Percentiles rank a stretch among this genome's conserved stretches.
These are phyloP conservation scores for Colletotrichum spinosum DNA, from an alignment of 2,329 filamentous ascomycete species.

Conservation along the genomic window DNA sequence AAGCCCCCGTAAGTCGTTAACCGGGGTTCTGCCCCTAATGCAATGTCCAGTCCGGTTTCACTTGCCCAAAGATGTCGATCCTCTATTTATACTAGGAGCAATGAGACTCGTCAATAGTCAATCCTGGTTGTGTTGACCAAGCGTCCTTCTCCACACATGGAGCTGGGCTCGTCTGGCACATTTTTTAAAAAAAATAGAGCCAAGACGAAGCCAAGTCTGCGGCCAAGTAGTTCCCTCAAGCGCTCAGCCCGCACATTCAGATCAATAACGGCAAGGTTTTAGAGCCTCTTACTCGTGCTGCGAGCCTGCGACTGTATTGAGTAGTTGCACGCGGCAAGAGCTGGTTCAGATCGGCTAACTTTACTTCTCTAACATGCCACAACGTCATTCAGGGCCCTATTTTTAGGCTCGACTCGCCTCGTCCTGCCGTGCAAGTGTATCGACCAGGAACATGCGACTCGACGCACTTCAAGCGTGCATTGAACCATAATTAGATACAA, in stretches of 20 bases:
- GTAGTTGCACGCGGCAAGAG: slow-evolving; percentile 23
- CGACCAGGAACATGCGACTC: slow-evolving; percentile 33
- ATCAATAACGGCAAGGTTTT: slow-evolving; percentile 28
- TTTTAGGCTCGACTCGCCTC: slow-evolving; percentile 34
- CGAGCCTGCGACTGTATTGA: slow-evolving; percentile 22
- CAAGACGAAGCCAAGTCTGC: slow-evolving; percentile 17
- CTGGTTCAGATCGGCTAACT: slow-evolving; percentile 33
- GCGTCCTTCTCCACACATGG: too few species aligned
- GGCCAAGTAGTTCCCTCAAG: slow-evolving; percentile 11
- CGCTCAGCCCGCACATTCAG: slow-evolving; percentile 17
- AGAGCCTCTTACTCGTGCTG: slow-evolving; percentile 25
- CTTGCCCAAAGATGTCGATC: background rate
- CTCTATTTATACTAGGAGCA: too few species aligned
- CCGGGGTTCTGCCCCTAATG: slow-evolving; percentile 25
- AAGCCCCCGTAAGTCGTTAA: slow-evolving; percentile 35
- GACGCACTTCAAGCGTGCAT: slow-evolving; percentile 32
- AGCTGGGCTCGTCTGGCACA: background rate
- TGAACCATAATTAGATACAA: slow-evolving; percentile 13
- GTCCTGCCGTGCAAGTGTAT: slow-evolving; percentile 28
- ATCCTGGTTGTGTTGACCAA: too few species aligned
- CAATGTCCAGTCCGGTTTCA: slow-evolving; percentile 29
- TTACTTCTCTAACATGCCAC: slow-evolving; percentile 34
- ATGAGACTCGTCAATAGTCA: too few species aligned
- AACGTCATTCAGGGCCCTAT: slow-evolving; percentile 30
- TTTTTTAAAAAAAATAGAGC: slow-evolving; percentile 5